These are phyloP conservation scores for Corylus americana DNA, from an alignment of 306 rosid species.

Conservation along the genomic window DNA sequence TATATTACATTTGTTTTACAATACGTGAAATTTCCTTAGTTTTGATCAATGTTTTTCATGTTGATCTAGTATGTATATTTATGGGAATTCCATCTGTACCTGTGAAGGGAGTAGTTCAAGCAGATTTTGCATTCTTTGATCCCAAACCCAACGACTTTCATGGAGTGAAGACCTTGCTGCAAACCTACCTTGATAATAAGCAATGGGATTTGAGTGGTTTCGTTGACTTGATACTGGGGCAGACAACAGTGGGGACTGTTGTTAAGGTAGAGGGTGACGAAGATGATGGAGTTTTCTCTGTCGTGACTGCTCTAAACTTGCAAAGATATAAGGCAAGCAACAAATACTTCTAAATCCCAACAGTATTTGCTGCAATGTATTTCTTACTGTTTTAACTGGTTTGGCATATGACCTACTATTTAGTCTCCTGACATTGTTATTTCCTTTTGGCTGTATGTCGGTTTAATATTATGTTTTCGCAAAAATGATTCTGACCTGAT, in stretches of 20 bases:
- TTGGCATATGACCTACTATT: neutral
- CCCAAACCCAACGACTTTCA: slow-evolving; percentile 80
- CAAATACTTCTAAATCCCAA: neutral
- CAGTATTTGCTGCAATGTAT: neutral
- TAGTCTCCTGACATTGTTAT: neutral
- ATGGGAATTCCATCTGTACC: slow-evolving; percentile 20
- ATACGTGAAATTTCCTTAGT: neutral
- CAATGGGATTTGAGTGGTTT: slow-evolving; percentile 84
- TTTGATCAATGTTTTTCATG: neutral
- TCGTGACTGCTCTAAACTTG: slow-evolving; percentile 72
- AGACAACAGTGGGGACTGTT: slow-evolving; percentile 73
- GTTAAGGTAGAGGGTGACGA: slow-evolving; percentile 79
- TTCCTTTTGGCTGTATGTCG: neutral
- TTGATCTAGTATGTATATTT: neutral
- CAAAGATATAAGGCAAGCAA: slow-evolving; percentile 65
- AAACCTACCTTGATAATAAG: slow-evolving; percentile 62
- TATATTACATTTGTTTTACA: neutral
- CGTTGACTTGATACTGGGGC: slow-evolving; percentile 65
- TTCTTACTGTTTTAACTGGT: neutral
- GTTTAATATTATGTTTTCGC: neutral
- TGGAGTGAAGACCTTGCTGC: slow-evolving; percentile 82
- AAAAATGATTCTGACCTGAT: neutral
- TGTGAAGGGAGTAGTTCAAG: slow-evolving; percentile 68
- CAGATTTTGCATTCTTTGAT: slow-evolving; percentile 84
- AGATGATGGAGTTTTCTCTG: slow-evolving; percentile 70